Percentiles rank a stretch among this genome's conserved stretches.
These are phyloP conservation scores for Paracorniculantispora psalliotae DNA, from an alignment of 2,329 filamentous ascomycete genomes.

Conservation along the genomic window DNA sequence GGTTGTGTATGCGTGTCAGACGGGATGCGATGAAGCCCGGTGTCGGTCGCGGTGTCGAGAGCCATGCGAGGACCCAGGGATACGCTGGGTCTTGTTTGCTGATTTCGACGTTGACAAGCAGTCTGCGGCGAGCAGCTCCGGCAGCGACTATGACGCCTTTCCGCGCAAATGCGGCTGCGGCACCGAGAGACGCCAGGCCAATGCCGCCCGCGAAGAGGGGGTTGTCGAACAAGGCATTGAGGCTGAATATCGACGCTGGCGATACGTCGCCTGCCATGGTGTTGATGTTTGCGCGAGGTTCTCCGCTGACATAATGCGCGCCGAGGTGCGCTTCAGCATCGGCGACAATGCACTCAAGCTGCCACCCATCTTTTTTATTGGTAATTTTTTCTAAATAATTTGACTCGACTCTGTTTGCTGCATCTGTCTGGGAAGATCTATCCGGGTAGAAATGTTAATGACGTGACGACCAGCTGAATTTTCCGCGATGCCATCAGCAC, in stretches of 20 bases:
- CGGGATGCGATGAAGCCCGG: slow-evolving; percentile 54
- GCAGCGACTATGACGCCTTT: slow-evolving; percentile 68
- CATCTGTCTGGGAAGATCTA: no score
- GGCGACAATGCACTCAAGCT: no score
- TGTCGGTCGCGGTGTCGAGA: slow-evolving; percentile 72
- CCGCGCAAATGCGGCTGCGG: slow-evolving; percentile 73
- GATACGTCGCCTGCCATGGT: slow-evolving; percentile 28
- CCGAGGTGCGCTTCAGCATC: background rate
- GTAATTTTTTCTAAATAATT: no score
- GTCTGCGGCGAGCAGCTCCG: slow-evolving; percentile 71
- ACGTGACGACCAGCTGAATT: no score
- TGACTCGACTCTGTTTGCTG: no score
- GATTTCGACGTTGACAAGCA: slow-evolving; percentile 94
- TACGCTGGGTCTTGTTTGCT: slow-evolving; percentile 91
- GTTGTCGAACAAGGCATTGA: slow-evolving; percentile 59
- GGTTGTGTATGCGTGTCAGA: slow-evolving; percentile 56
- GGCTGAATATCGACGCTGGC: slow-evolving; percentile 34
- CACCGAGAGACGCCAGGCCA: slow-evolving; percentile 84
- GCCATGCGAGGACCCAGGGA: slow-evolving; percentile 90
- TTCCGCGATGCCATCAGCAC: no score
- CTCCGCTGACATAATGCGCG: background rate
- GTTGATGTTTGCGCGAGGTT: background rate
- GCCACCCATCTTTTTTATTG: no score
- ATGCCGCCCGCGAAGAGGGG: slow-evolving; percentile 69
- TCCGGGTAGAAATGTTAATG: no score